Base-by-base conservation (phyloP, 2,329 filamentous ascomycete species). In the Pezicula rhizophila region DNA sequence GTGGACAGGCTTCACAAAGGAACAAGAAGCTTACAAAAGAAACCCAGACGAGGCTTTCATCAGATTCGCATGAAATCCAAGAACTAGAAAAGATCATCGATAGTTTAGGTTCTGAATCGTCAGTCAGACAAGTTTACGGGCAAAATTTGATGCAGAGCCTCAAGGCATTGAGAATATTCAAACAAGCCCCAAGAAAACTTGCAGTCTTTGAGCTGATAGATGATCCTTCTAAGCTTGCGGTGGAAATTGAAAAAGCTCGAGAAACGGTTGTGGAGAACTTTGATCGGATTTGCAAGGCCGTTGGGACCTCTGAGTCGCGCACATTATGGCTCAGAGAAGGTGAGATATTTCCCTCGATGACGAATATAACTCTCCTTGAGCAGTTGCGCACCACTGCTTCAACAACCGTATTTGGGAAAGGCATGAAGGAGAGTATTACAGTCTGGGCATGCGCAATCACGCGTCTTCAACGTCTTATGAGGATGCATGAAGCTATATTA, bases 261-360 rank as follows among this genome's bases (percentile, higher is more conserved):
- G 14, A 11, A 14, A 4, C 10, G 4, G 8, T 48, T 14, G 10
- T 17, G 11, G 23, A 42, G 25, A 15, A 17, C 1, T 52, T 49
- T 18, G 28, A 15, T 14, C 25, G 42, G 11, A 18, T 58, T 11
- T 28, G 10, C 10, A 39, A 42, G 20, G 48, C 50, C n/a, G 51
- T 57, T 20, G 34, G 44, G n/a, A 17, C 6, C 3, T 26, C 42
- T 11, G 47, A 50, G 23, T 38, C 45, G 17, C 33, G 45, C 25
- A 42, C 33, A 4, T 8, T 44, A 4, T 76, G 73, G 73, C 62
- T 75, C 1, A 49, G 60, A n/a, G 37, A 57, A 18, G 68, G 60
- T 2, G 59, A 61, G 3, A 56, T 75, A 0, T 74, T 68, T 66
- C 75, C 73, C 1, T 61, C 54, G 1, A 52, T 70, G n/a, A 72